Base-by-base conservation (phyloP, 345 rosid genomes). In the Dimocarpus longan region DNA sequence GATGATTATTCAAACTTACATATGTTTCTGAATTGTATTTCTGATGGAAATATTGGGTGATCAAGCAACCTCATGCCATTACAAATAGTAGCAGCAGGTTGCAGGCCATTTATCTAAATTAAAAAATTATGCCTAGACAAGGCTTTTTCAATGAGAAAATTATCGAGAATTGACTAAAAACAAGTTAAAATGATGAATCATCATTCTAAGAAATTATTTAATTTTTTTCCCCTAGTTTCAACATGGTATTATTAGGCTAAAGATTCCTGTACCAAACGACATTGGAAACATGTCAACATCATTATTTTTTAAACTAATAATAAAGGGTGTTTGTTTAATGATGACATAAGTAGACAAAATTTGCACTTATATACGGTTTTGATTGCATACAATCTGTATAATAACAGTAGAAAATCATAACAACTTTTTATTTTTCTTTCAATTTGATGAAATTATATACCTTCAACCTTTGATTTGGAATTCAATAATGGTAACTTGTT, bases 201-300 rank as follows among this genome's bases (percentile, higher is more conserved):
- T 60, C 28, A 5, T 42, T 68, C 11, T 1, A 39, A 24, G 28
- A 22, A 65, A 64, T 16, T 3, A 26, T 10, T 19, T 18, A 21
- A 19, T 65, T 7, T 1, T 8, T 50, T 32, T 62, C 4, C 21
- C 37, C 65, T 68, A 66, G 19, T 52, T 73, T 69, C 75, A 79
- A 28, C 71, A 48, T 80, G n/a, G 40, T 78, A 70, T 78, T 43
- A 67, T 48, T 77, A 66, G 21, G 67, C 69, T 59, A 57, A 71
- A 73, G 81, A 80, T 75, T 80, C 85, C 70, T 18, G 62, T 16
- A 26, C 67, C 19, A 66, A 11, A 39, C 79, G 8, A 19, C 75
- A 76, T 66, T 16, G 80, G 66, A 63, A 85, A 76, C 67, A 79
- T 57, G 78, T 81, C 81, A 66, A 52, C 82, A 81, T 79, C 76